phyloP scores from a whole-genome alignment of 148 eudicot species.

The Fagopyrum esculentum region DNA sequence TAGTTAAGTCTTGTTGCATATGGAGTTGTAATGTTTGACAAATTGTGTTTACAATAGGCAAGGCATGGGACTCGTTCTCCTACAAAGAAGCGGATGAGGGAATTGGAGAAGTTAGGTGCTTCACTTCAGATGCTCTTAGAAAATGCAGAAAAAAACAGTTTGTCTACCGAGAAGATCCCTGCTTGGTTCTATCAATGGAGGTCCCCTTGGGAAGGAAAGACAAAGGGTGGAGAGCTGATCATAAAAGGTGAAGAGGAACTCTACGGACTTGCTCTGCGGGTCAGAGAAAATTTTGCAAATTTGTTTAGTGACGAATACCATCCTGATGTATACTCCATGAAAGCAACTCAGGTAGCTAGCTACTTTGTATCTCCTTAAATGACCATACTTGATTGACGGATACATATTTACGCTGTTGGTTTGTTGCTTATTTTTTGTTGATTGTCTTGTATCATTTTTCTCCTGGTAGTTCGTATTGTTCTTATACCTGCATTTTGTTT shows the following conservation, averaged over 20 bases:
- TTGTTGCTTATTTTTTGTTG: neutral
- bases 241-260: constrained; percentile 78
- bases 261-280: constrained; percentile 70
- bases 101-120: constrained; percentile 47
- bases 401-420: too few relatives aligned
- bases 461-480: neutral
- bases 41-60: constrained; percentile 39
- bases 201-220: constrained; percentile 91
- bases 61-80: constrained; percentile 98
- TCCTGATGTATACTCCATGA: constrained; percentile 73
- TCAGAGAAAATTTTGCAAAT: constrained; percentile 54
- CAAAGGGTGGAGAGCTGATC: constrained; percentile 77
- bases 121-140: constrained; percentile 48
- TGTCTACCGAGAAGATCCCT: constrained; percentile 47
- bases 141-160: constrained; percentile 51
- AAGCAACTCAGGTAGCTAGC: constrained; percentile 77
- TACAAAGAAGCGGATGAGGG: constrained; percentile 73
- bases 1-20: too few relatives aligned
- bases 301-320: constrained; percentile 65
- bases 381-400: too few relatives aligned
- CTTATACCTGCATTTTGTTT: constrained; percentile 5
- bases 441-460: neutral
- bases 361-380: too few relatives aligned
- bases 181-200: constrained; percentile 78
- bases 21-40: neutral